phyloP scores from a whole-genome alignment of 768 basidiomycete genomes.

The Clavulina sp. region DNA sequence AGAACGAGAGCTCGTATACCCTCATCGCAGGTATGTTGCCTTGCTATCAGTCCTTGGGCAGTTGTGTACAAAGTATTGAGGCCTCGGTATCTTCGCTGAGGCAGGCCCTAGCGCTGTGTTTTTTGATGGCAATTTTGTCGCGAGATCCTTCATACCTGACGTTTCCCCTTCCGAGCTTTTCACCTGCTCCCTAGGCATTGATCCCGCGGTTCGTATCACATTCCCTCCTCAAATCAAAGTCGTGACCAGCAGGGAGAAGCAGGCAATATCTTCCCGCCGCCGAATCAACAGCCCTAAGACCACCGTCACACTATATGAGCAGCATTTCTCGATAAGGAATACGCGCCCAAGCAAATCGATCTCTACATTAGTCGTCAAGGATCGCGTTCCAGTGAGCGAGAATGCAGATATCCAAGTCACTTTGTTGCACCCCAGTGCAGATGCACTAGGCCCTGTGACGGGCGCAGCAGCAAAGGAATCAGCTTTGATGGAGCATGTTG shows the following conservation, averaged over 20 bases:
- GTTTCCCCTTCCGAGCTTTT: slow-evolving; percentile 7
- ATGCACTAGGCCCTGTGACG: too few relatives aligned
- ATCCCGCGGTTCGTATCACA: slow-evolving; percentile 8
- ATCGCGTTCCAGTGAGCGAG: slow-evolving; percentile 9
- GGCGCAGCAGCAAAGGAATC: too few relatives aligned
- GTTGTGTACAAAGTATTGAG: too few relatives aligned
- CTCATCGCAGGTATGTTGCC: not conserved
- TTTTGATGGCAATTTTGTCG: slow-evolving; percentile 10
- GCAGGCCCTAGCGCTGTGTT: slow-evolving; percentile 2
- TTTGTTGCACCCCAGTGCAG: slow-evolving; percentile 4
- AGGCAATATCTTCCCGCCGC: not conserved
- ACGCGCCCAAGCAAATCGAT: not conserved
- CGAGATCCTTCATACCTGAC: slow-evolving; percentile 7
- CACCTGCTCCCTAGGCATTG: slow-evolving; percentile 9
- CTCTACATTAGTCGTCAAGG: slow-evolving; percentile 4
- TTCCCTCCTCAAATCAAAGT: slow-evolving; percentile 5
- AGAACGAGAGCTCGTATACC: not conserved
- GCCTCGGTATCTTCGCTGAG: too few relatives aligned
- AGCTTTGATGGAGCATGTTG: too few relatives aligned
- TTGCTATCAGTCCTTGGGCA: not conserved
- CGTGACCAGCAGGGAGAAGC: too few relatives aligned
- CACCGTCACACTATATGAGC: slow-evolving; percentile 7
- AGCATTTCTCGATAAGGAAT: slow-evolving; percentile 9
- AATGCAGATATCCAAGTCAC: slow-evolving; percentile 7
- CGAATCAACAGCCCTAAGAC: slow-evolving; percentile 4